Base-by-base conservation (phyloP, 2,329 filamentous ascomycete species). In the Bimuria novae-zelandiae region DNA sequence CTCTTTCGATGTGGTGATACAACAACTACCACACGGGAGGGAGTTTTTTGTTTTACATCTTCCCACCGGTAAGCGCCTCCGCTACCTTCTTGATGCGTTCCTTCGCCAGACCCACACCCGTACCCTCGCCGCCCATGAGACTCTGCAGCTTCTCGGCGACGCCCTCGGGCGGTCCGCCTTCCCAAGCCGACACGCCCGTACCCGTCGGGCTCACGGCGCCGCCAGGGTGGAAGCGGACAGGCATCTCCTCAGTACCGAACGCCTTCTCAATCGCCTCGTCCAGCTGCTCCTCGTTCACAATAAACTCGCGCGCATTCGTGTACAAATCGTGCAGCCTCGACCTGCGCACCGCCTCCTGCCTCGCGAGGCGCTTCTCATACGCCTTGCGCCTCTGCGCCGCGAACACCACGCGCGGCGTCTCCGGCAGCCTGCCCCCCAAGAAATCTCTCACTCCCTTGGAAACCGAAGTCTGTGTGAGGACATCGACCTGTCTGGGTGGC, bases 251-350 rank as follows among this genome's bases (percentile, higher is more conserved):
- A 22, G 86, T 84, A 14, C 84, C 82, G 76, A 97, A 99, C n/a
- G 88, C 80, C 57, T 81, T 77, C 19, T 95, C 88, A 51, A 97
- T 87, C 60, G 86, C 83, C 14, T 80, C 79, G 62, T 89, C 83
- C 29, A 99, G 82, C 71, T 96, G 88, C 45, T 82, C 77, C 71
- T 96, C 92, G 21, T 83, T 87, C 16, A 91, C 87, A 69, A 99
- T 97, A 76, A 97, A 99, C 33, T 84, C 79, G 22, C 89, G 84
- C 4, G 94, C 92, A 63, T 92, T 89, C 77, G 94, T 89, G 76
- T 99, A 99, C 11, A 99, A 82, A 53, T 90, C 86, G 75, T 96
- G 90, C 25, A 99, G 77, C 14, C 87, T 83, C 60, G 93, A 85
- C 55, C 84, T 81, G 45, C 89, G 84, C 48, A 81, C 79, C 52